Base-by-base conservation (phyloP, 352 stramenopile species). In the Blastocystis sp. region DNA sequence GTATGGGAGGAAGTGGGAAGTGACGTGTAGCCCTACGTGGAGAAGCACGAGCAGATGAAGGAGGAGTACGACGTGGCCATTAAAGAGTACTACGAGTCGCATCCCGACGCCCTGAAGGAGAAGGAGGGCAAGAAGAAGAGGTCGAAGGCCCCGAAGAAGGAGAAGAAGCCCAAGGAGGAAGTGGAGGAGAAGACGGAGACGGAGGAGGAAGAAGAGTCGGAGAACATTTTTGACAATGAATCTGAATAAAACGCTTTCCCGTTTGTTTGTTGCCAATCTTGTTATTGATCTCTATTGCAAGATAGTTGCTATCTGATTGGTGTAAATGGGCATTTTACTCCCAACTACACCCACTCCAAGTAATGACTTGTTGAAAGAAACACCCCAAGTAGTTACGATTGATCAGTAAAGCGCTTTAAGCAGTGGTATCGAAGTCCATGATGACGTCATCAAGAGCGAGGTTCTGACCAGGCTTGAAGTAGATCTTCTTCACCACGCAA, bases 141-240 rank as follows among this genome's bases (percentile, higher is more conserved):
- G 28, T 34, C 28, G 71, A 81, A 81, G 52, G 48, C 59, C 21
- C 71, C 71, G 60, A 79, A 89, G 69, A 80, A 89, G 61, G 7
- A 69, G 56, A 70, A 62, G 76, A 43, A 19, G 59, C 23, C 71
- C 10, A 89, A 88, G 88, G 45, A 64, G 28, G 45, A 84, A 28
- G 48, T 43, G 14, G 28, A 52, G 9, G 48, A 74, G 62, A 41
- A 80, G 41, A 45, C 53, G 10, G 84, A 89, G 52, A 53, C 40
- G 21, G 84, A 79, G 7, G 28, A 64, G 45, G 70, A 79, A 21
- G n/a, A 76, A 0, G 69, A 79, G 40, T 81, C 71, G n/a, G 71
- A 81, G 21, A 81, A 81, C 43, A 53, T 81, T 38, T 81, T 81
- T 59, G 71, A 81, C 28, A 59, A 81, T 45, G 71, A 81, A 64